A percentile compares a stretch with the other conserved stretches of the same genome.
Evolutionary conservation across 2,329 filamentous ascomycete genomes (phyloP).

Genomic region (Gliomastix tumulicola): DNA sequence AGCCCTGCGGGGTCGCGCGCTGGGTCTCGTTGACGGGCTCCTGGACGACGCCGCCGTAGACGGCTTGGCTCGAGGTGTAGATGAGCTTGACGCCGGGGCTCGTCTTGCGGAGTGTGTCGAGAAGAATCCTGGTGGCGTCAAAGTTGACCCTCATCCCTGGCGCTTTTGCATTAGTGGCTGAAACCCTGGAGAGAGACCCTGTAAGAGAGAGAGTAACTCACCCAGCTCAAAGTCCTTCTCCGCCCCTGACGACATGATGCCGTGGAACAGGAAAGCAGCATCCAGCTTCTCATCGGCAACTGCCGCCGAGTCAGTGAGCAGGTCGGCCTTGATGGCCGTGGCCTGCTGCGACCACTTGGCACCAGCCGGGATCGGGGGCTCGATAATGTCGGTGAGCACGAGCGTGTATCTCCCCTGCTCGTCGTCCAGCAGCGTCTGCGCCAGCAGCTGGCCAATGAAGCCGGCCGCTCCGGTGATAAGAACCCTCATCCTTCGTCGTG

Average conservation of each 20-base stretch:
- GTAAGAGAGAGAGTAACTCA: slow-evolving; percentile 18
- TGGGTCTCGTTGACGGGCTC: slow-evolving; percentile 32
- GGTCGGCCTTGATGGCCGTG: slow-evolving; percentile 14
- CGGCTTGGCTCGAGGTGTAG: slow-evolving; percentile 51
- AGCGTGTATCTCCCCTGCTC: slow-evolving; percentile 28
- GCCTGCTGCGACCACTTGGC: slow-evolving; percentile 18
- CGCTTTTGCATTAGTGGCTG: background rate
- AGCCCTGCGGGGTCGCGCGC: slow-evolving; percentile 46
- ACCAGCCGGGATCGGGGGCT: slow-evolving; percentile 36
- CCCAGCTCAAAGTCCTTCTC: slow-evolving; percentile 49
- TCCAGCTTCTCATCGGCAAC: slow-evolving; percentile 21
- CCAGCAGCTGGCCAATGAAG: slow-evolving; percentile 57
- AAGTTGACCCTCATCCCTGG: slow-evolving; percentile 38
- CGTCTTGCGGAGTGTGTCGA: slow-evolving; percentile 37
- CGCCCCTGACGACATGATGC: slow-evolving; percentile 56
- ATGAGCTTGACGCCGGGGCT: slow-evolving; percentile 45
- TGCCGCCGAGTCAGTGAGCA: slow-evolving; percentile 9
- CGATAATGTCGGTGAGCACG: slow-evolving; percentile 48
- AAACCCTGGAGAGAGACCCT: background rate
- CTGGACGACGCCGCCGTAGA: slow-evolving; percentile 44
- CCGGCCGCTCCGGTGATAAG: slow-evolving; percentile 59
- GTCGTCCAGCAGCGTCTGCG: slow-evolving; percentile 43
- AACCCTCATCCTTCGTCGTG: too few species aligned
- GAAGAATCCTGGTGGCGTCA: slow-evolving; percentile 42
- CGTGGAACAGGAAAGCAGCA: slow-evolving; percentile 50